Evolutionary conservation across 352 stramenopile genomes (phyloP).

Genomic region (Globisporangium okanoganense): DNA sequence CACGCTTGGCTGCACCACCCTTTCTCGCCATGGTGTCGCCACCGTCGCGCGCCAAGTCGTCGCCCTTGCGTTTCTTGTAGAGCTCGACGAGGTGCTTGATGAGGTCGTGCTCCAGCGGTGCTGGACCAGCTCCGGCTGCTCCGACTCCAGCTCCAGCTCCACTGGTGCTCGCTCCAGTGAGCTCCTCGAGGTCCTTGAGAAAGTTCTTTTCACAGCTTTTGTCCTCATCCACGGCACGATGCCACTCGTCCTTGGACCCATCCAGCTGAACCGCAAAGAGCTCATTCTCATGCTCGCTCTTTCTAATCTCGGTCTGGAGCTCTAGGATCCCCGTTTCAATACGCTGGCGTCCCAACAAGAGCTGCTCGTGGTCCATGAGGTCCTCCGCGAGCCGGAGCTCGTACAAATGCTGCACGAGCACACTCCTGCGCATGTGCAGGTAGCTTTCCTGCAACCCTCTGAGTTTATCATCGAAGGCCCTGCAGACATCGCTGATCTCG

Average conservation of each 20-base stretch:
- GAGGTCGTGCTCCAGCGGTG: constrained; percentile 70
- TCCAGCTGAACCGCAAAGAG: constrained; percentile 50
- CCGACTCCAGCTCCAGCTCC: constrained; percentile 13
- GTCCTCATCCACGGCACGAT: constrained; percentile 65
- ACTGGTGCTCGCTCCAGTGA: constrained; percentile 27
- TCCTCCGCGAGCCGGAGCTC: constrained; percentile 49
- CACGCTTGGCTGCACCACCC: constrained; percentile 10
- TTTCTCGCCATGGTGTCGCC: constrained; percentile 15
- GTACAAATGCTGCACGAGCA: constrained; percentile 74
- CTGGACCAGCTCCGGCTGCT: constrained; percentile 17
- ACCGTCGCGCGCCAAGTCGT: constrained; percentile 34
- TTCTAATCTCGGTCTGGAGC: constrained; percentile 20
- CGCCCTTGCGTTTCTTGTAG: constrained; percentile 67
- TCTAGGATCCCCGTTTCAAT: constrained; percentile 20
- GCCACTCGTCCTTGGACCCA: constrained; percentile 57
- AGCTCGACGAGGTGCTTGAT: constrained; percentile 71
- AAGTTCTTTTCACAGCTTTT: constrained; percentile 61
- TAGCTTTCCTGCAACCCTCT: constrained; percentile 55
- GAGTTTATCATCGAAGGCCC: constrained; percentile 85
- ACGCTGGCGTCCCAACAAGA: constrained; percentile 25
- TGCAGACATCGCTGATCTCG: constrained; percentile 82
- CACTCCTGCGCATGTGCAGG: constrained; percentile 35
- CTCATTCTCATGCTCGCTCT: constrained; percentile 40
- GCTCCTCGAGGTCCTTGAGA: constrained; percentile 67
- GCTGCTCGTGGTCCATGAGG: constrained; percentile 51